Evolutionary conservation across 352 stramenopile species (phyloP), one percentile per base, ranked within the genome.

Genomic region (Pythium plurisporium): DNA sequence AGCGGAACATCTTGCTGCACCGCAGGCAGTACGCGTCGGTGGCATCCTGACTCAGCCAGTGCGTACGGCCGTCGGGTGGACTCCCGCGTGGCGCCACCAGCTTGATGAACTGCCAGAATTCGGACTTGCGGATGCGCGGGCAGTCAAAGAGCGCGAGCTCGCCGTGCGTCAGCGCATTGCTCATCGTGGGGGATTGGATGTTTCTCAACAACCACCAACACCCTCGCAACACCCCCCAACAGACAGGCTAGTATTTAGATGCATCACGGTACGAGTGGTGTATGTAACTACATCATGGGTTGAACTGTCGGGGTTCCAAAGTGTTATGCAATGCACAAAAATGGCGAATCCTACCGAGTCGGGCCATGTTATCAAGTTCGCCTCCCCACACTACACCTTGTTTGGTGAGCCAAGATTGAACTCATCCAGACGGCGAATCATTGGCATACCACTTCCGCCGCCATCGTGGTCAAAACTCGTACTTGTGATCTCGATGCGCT

Each of bases 401-500:
- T 73, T 60, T 5, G 74, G 74, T 4, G 74, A 85, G 31, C 78
- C 76, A 31, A 89, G 54, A 30, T 95, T 95, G 56, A 96, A 94
- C 66, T 96, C 87, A 29, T 94, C 87, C 5, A 96, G 75, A 0
- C 82, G 74, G 9, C 86, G 73, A 64, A 95, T 89, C 73, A 94
- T 91, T 31, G 79, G 74, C 57, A 86, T 62, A 14, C 74, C 74
- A 7, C 57, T 42, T 2, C 57, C 57, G 15, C 30, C 46, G 22
- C 73, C 71, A 42, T 92, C 82, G 60, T 74, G 83, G 53, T 97
- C 87, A 48, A 96, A 96, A 70, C 79, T 95, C 44, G 79, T 88
- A 69, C 88, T 94, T 37, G 82, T 96, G 47, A 97, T 89, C 68
- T 98, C 90, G 45, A 97, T 97, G 56, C 89, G 87, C 75, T 97